Evolutionary conservation across 75 land plant species (phyloP), one percentile per base, ranked within the genome.

Genomic region (Larix kaempferi): DNA sequence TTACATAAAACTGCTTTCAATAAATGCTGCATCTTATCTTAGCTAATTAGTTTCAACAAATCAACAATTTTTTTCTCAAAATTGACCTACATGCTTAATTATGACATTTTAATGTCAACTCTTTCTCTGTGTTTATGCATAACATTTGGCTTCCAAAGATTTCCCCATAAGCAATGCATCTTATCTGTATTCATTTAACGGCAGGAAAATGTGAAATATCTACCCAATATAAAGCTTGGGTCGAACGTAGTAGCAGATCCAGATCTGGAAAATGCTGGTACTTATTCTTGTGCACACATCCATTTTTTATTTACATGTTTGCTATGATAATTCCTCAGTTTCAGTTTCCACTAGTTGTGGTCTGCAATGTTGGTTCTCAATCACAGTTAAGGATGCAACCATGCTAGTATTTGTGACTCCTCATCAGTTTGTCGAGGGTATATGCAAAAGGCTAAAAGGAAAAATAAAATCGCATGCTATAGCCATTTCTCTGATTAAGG

Each of bases 151-250:
- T 63, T 23, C 8, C 8, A 16, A 16, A 56, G 57, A 6, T 74
- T 27, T 29, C 17, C 2, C n/a, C 54, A 6, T 79, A 19, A 23
- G 27, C 11, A 77, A 2, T 5, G 6, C 4, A 29, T 22, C 2
- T 69, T 69, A 11, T 37, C 37, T 67, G 65, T 64, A 64, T 64
- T 14, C 10, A 2, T 37, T 69, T n/a, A n/a, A 69, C 19, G n/a
- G 49, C 82, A 95, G 96, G 97, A 93, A 71, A 95, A 95, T 88
- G 91, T 90, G n/a, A 91, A 93, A 78, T 95, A 95, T 81, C 91
- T 95, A 54, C 94, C 98, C 6, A 91, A 92, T 23, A 78, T 91
- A 56, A 88, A 93, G 88, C 91, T 95, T 33, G 98, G 98, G 7
- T 61, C 82, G 23, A 95, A 95, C 78, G 94, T 95, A 17, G 85